Evolutionary conservation across 2,329 filamentous ascomycete genomes (phyloP).

Genomic region (Cladosporium velox): DNA sequence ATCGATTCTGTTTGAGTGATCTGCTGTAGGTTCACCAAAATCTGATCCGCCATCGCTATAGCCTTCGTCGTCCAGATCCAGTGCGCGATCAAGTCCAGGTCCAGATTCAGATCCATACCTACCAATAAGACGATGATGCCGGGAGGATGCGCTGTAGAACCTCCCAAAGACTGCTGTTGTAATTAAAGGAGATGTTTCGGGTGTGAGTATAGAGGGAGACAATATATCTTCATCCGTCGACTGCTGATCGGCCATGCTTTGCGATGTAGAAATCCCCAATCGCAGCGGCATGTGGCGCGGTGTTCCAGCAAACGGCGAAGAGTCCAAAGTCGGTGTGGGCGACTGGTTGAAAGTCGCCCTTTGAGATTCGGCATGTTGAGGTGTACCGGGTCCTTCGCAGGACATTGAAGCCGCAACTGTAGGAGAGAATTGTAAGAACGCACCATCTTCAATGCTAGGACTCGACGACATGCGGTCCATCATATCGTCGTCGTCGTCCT

Average conservation of each 20-base stretch:
- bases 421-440: conserved; percentile 53
- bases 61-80: conserved; percentile 23
- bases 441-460: conserved; percentile 98
- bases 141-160: conserved; percentile 29
- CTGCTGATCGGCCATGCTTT: neutral
- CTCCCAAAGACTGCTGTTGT: conserved; percentile 12
- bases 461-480: conserved; percentile 99
- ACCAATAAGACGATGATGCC: conserved; percentile 54
- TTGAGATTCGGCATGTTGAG: conserved; percentile 19
- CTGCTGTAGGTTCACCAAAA: neutral
- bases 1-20: neutral
- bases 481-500: conserved; percentile 84
- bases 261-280: neutral
- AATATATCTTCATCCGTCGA: neutral
- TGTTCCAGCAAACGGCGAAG: conserved; percentile 47
- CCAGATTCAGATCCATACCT: conserved; percentile 49
- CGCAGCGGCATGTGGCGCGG: conserved; percentile 43
- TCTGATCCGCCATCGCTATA: neutral
- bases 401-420: conserved; percentile 2
- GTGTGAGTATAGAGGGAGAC: conserved; percentile 13
- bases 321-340: conserved; percentile 35
- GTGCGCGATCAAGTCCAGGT: conserved; percentile 20
- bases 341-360: conserved; percentile 38
- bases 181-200: conserved; percentile 17
- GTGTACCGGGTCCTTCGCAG: conserved; percentile 9